Base-by-base conservation (phyloP, 345 rosid species). In the Schrenkiella parvula region DNA sequence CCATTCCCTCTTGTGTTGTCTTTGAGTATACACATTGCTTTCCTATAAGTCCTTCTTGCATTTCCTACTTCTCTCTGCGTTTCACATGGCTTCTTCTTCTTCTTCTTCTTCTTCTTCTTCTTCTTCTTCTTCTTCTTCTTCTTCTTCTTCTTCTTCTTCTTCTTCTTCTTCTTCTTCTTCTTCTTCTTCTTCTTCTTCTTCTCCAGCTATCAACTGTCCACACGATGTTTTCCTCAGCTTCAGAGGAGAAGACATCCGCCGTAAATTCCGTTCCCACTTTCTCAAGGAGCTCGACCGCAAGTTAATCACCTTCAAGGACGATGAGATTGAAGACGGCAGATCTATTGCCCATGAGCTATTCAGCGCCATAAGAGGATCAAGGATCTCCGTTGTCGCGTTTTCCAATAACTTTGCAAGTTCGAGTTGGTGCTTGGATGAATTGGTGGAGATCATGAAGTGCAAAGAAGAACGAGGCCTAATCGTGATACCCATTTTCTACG, bases 201-300 rank as follows among this genome's bases (percentile, higher is more conserved):
- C 41, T 55, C 25, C 41, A 32, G 13, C 1, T 25, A 11, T 55
- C 41, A 10, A 18, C 9, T 15, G 14, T 54, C 14, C 8, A 32
- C 41, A 55, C 61, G 61, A 56, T 56, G 41, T 56, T 56, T 55
- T 56, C 61, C 61, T 55, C 60, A 55, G 60, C 21, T 55, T 55
- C 39, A 31, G 60, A 55, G 60, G 60, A 3, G 60, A 31, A 55
- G 60, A 55, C 21, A 25, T 55, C 0, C 60, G 60, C 37, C 0
- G 1, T 23, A 31, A 19, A 54, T 55, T 55, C 60, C 60, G 39
- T 55, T 31, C 60, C 39, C 60, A 55, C 60, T 55, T 55, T 55
- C 60, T 55, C 39, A 55, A 55, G 38, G 60, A 55, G 60, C 60
- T 55, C 23, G 12, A 17, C 23, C 41, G 60, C 60, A 55, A 55